Conservation (phyloP, 345 rosid species). For the Cardamine chenopodiifolia region DNA sequence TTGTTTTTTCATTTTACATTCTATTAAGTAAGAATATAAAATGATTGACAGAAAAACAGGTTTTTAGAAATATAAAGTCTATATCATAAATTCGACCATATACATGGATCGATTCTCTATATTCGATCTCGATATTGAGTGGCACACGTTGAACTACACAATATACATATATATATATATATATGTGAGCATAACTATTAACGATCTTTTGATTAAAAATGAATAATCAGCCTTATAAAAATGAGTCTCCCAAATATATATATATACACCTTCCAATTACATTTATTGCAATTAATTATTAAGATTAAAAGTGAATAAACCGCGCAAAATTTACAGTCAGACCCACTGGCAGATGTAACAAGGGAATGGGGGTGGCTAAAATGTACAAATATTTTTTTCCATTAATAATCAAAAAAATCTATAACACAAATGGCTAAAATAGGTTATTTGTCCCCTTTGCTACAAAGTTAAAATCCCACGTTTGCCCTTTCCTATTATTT, state of each 20-base stretch:
- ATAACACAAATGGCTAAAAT: no score
- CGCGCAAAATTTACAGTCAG: conserved; percentile 35
- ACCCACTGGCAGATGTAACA: background rate
- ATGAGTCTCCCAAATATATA: conserved; percentile 16
- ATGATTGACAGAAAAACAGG: background rate
- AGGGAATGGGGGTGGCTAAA: no score
- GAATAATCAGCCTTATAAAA: background rate
- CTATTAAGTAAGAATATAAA: background rate
- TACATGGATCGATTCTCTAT: conserved; percentile 23
- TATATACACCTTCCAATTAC: background rate
- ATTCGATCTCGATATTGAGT: conserved; percentile 29
- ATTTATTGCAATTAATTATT: conserved; percentile 24
- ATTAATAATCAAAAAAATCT: no score
- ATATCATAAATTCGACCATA: conserved; percentile 24
- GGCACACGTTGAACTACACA: conserved; percentile 36
- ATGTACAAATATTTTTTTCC: no score
- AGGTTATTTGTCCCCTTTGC: no score
- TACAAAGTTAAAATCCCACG: no score
- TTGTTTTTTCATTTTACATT: background rate
- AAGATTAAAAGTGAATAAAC: conserved; percentile 36
- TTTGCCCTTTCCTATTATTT: no score
- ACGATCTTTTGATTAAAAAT: background rate
- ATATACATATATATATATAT: conserved; percentile 10
- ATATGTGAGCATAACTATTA: conserved; percentile 18
- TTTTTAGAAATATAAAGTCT: conserved; percentile 18